Conservation (phyloP, 1,139 yeast species). For the Diutina pseudorugosa region DNA sequence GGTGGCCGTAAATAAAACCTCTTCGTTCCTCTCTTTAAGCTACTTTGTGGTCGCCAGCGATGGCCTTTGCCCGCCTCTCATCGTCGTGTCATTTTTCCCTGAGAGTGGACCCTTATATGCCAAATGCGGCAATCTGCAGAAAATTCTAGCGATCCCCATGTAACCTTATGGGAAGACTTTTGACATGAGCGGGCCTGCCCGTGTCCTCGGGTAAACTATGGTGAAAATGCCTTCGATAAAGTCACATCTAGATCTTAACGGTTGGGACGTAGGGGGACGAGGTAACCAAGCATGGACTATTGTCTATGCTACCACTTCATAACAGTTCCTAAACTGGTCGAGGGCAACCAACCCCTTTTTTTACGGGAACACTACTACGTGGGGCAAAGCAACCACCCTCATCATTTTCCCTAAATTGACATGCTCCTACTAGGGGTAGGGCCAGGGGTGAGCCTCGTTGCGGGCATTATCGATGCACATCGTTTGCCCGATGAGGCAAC, state of each 20-base stretch:
- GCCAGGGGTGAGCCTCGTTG: background rate
- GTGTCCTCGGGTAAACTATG: too few relatives aligned
- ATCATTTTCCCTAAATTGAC: background rate
- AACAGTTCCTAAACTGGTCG: background rate
- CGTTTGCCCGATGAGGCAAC: background rate
- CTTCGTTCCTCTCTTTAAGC: background rate
- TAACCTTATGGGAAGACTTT: too few relatives aligned
- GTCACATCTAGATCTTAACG: too few relatives aligned
- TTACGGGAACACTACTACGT: background rate
- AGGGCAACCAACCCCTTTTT: background rate
- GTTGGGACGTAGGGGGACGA: too few relatives aligned
- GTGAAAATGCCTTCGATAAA: too few relatives aligned
- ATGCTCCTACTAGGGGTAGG: background rate
- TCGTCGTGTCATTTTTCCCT: background rate
- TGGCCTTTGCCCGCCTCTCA: background rate
- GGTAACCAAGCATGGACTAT: background rate
- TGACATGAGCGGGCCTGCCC: too few relatives aligned
- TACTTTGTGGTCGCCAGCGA: background rate
- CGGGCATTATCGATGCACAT: background rate
- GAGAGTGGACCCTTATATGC: background rate
- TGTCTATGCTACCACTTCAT: background rate
- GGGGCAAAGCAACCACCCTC: background rate
- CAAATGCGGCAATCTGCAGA: background rate
- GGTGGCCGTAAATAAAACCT: too few relatives aligned
- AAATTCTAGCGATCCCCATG: too few relatives aligned